A percentile compares a stretch with the other conserved stretches of the same genome.
These are phyloP conservation scores for Trichoderma erinaceum DNA, from an alignment of 495 filamentous ascomycete species.

Conservation along the genomic window DNA sequence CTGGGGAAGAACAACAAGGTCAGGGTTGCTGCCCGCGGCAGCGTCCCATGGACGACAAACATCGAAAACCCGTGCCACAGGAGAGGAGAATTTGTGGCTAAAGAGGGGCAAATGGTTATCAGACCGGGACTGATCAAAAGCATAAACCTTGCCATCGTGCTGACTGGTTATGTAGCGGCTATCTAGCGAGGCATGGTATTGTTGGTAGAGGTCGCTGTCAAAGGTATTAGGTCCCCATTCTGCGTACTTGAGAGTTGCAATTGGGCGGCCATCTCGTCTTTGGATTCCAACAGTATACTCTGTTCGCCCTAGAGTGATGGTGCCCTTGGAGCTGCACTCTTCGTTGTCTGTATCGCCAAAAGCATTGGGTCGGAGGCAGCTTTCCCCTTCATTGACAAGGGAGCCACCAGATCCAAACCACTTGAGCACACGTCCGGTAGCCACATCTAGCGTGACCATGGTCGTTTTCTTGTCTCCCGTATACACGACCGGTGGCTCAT, in stretches of 20 bases:
- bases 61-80: constrained; percentile 88
- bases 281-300: constrained; percentile 87
- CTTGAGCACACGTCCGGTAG: constrained; percentile 63
- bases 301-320: constrained; percentile 71
- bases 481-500: constrained; percentile 71
- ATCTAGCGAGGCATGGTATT: constrained; percentile 75
- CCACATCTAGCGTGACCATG: constrained; percentile 80
- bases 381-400: constrained; percentile 40
- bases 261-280: constrained; percentile 63
- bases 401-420: constrained; percentile 42
- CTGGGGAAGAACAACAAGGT: constrained; percentile 78
- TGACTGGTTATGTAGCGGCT: constrained; percentile 81
- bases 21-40: constrained; percentile 50
- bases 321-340: constrained; percentile 65
- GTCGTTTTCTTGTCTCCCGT: constrained; percentile 86
- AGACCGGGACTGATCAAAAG: constrained; percentile 59
- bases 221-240: constrained; percentile 94
- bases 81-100: constrained; percentile 65
- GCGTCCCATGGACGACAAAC: constrained; percentile 63
- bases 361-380: constrained; percentile 54
- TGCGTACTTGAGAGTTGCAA: constrained; percentile 87
- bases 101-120: constrained; percentile 32
- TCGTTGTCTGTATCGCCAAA: constrained; percentile 55
- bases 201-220: constrained; percentile 77
- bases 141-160: constrained; percentile 81